These are phyloP conservation scores for Nyctanthes arbortristis DNA, from an alignment of 257 asterid genomes.

Conservation along the genomic window DNA sequence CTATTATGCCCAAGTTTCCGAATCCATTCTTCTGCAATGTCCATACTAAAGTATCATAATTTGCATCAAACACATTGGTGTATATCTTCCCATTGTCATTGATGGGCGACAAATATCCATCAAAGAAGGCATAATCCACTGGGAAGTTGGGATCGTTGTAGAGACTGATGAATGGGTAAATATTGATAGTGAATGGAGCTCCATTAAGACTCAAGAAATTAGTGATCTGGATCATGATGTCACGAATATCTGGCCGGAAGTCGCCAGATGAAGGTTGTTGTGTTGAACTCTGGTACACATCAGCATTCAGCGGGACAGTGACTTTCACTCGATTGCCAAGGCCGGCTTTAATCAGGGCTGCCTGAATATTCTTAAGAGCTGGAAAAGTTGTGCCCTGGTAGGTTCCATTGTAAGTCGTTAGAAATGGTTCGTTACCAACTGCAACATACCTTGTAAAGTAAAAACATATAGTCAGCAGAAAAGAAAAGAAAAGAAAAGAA, in stretches of 20 bases:
- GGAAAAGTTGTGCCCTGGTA: constrained; percentile 53
- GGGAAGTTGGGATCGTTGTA: constrained; percentile 70
- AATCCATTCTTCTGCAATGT: constrained; percentile 62
- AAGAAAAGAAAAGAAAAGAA: constrained; percentile 2
- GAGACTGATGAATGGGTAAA: constrained; percentile 81
- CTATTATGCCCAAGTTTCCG: constrained; percentile 51
- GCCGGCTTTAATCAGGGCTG: constrained; percentile 78
- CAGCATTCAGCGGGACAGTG: constrained; percentile 71
- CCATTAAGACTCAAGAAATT: constrained; percentile 54
- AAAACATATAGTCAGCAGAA: background rate
- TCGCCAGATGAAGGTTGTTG: constrained; percentile 68
- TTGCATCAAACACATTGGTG: constrained; percentile 71
- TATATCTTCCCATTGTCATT: constrained; percentile 57
- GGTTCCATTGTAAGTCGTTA: constrained; percentile 57
- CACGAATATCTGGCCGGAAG: constrained; percentile 56
- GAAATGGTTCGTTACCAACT: constrained; percentile 79
- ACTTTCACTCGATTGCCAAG: constrained; percentile 60
- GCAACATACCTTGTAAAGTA: constrained; percentile 66
- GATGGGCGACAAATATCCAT: constrained; percentile 55
- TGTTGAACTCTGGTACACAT: constrained; percentile 60
- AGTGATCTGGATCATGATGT: constrained; percentile 50
- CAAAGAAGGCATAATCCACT: constrained; percentile 71
- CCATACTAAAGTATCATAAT: constrained; percentile 68
- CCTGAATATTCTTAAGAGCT: constrained; percentile 69
- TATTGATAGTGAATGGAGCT: constrained; percentile 71